Evolutionary conservation across 805 yeast genomes (phyloP).

Genomic region (Cyberlindnera mycetangii): DNA sequence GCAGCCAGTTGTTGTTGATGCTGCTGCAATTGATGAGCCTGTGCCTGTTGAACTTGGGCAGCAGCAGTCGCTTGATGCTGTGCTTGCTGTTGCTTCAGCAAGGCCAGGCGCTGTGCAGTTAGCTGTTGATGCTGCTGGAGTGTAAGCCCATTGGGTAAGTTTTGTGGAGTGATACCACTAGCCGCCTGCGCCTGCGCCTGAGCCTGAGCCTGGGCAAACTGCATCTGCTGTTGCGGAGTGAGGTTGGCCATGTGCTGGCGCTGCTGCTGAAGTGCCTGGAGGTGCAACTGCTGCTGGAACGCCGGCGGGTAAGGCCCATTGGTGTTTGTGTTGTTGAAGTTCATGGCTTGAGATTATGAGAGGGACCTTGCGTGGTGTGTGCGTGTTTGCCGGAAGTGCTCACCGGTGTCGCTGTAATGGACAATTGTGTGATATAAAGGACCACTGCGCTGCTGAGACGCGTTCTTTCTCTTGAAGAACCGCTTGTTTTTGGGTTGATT

Average conservation of each 20-base stretch:
- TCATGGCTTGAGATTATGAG: constrained; percentile 13
- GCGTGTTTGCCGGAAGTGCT: not conserved
- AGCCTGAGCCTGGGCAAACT: constrained; percentile 7
- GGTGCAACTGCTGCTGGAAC: constrained; percentile 23
- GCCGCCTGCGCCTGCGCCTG: constrained; percentile 5
- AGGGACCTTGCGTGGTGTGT: too few relatives aligned
- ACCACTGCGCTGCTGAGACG: too few relatives aligned
- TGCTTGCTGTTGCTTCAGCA: constrained; percentile 22
- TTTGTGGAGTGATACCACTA: constrained; percentile 2
- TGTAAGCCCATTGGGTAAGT: constrained; percentile 9
- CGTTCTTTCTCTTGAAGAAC: too few relatives aligned
- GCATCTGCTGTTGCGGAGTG: constrained; percentile 17
- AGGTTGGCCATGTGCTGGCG: constrained; percentile 19
- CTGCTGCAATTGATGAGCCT: constrained; percentile 21
- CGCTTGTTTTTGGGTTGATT: too few relatives aligned
- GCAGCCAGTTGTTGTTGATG: constrained; percentile 34
- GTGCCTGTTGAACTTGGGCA: constrained; percentile 22
- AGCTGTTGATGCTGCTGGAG: constrained; percentile 24
- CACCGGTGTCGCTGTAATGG: too few relatives aligned
- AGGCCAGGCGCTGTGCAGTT: constrained; percentile 23
- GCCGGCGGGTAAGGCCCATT: constrained; percentile 19
- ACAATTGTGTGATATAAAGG: too few relatives aligned
- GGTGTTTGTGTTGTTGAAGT: constrained; percentile 7
- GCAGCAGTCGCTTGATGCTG: constrained; percentile 19
- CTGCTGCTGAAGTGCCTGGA: constrained; percentile 24